phyloP scores from a whole-genome alignment of 768 basidiomycete genomes.

The Paxillus ammoniavirescens region DNA sequence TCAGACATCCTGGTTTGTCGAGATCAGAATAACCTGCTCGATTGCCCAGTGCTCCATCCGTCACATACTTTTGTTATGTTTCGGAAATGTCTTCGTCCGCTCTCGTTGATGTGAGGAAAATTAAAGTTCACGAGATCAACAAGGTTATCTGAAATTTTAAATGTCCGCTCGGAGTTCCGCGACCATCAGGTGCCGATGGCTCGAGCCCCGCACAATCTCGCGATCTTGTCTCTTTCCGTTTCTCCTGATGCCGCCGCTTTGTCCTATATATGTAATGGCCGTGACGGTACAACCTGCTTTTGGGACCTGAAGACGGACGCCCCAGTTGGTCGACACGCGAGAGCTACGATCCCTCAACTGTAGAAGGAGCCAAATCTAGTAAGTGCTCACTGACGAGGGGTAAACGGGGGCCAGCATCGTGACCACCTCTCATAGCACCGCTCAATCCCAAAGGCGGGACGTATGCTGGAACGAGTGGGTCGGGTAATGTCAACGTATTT shows the following conservation, averaged over 20 bases:
- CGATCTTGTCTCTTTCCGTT: constrained; percentile 77
- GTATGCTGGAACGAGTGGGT: constrained; percentile 71
- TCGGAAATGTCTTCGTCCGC: constrained; percentile 86
- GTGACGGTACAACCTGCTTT: constrained; percentile 79
- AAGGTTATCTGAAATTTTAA: constrained; percentile 38
- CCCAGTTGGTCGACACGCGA: constrained; percentile 64
- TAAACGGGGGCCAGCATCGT: too few relatives aligned
- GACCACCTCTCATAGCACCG: constrained; percentile 51
- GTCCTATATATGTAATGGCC: constrained; percentile 76
- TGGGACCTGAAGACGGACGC: constrained; percentile 69
- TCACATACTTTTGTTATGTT: constrained; percentile 39
- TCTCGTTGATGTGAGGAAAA: constrained; percentile 84
- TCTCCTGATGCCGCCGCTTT: constrained; percentile 58
- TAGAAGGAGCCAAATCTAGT: constrained; percentile 67
- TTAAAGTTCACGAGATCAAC: constrained; percentile 43
- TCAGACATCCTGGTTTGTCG: constrained; percentile 75
- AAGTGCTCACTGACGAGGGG: constrained; percentile 27
- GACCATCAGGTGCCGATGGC: constrained; percentile 48
- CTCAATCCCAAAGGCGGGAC: constrained; percentile 71
- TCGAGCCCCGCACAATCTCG: constrained; percentile 77
- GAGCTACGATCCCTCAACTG: constrained; percentile 62
- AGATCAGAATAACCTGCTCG: neutral
- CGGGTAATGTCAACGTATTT: constrained; percentile 75
- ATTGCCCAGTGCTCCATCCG: constrained; percentile 7
- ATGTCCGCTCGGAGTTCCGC: constrained; percentile 55